These are phyloP conservation scores for Byssothecium circinans DNA, from an alignment of 2,329 filamentous ascomycete genomes.

Conservation along the genomic window DNA sequence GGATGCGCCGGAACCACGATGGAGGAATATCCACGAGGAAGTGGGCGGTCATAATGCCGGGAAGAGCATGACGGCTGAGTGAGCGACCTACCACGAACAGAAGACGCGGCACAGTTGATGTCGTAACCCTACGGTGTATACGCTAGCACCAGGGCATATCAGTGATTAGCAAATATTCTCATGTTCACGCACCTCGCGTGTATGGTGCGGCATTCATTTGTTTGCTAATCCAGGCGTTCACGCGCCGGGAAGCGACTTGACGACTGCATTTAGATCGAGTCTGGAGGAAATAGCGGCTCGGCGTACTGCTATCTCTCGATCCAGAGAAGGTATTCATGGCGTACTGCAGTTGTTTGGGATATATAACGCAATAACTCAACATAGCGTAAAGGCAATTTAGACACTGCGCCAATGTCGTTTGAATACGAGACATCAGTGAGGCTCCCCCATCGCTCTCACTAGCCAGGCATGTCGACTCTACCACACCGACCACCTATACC, in stretches of 20 bases:
- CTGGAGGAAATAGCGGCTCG: too few relatives aligned
- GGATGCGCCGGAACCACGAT: constrained; percentile 31
- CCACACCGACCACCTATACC: constrained; percentile 12
- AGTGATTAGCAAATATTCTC: not conserved
- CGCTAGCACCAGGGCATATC: not conserved
- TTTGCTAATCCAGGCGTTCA: not conserved
- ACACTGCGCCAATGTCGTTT: constrained; percentile 4
- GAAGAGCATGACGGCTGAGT: not conserved
- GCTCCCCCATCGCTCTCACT: constrained; percentile 2
- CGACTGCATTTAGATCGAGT: too few relatives aligned
- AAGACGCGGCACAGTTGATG: too few relatives aligned
- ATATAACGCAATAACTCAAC: too few relatives aligned
- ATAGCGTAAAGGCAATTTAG: too few relatives aligned
- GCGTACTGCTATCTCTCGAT: too few relatives aligned
- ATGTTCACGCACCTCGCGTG: not conserved
- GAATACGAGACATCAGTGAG: constrained; percentile 1
- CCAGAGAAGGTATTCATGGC: too few relatives aligned
- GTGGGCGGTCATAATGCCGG: constrained; percentile 7
- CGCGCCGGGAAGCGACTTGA: not conserved
- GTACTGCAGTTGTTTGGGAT: too few relatives aligned
- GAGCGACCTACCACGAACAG: not conserved
- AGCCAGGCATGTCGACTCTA: constrained; percentile 4
- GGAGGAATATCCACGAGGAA: constrained; percentile 27
- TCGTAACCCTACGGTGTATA: not conserved
- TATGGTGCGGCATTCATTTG: not conserved